Conservation (phyloP, 1,284 basidiomycete species). For the Leccinum variabile region DNA sequence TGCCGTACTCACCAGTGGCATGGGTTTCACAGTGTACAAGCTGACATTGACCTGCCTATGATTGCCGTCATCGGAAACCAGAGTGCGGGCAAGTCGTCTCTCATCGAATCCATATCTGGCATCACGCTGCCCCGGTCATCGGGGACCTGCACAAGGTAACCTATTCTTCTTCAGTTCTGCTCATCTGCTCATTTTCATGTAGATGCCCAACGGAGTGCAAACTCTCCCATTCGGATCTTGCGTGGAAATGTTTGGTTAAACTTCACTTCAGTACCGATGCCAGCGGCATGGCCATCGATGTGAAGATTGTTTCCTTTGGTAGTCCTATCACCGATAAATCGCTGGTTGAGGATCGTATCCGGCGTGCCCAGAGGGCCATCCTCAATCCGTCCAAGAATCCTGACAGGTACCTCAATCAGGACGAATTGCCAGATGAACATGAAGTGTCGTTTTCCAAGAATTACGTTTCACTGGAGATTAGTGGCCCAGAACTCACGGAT, state of each 20-base stretch:
- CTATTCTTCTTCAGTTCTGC: background rate
- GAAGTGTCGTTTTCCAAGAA: conserved; percentile 63
- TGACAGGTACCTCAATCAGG: conserved; percentile 41
- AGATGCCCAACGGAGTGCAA: conserved; percentile 76
- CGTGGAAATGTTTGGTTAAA: conserved; percentile 63
- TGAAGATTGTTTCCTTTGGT: conserved; percentile 53
- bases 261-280: conserved; percentile 53
- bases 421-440: conserved; percentile 33
- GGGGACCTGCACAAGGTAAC: conserved; percentile 66
- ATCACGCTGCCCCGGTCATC: conserved; percentile 64
- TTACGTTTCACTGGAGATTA: conserved; percentile 64
- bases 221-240: conserved; percentile 43
- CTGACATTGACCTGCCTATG: conserved; percentile 66
- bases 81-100: conserved; percentile 70
- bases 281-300: conserved; percentile 42
- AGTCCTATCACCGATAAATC: conserved; percentile 47
- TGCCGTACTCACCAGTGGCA: background rate
- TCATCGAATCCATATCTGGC: conserved; percentile 74
- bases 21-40: conserved; percentile 48
- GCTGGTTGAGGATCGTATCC: conserved; percentile 63
- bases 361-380: conserved; percentile 70
- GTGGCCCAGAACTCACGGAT: conserved; percentile 65
- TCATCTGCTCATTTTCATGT: background rate
- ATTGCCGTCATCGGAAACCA: conserved; percentile 70
- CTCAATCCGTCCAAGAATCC: conserved; percentile 53